Evolutionary conservation across 495 filamentous ascomycete species (phyloP), one percentile per base, ranked within the genome.

Genomic region (Penicillium flavigenum): DNA sequence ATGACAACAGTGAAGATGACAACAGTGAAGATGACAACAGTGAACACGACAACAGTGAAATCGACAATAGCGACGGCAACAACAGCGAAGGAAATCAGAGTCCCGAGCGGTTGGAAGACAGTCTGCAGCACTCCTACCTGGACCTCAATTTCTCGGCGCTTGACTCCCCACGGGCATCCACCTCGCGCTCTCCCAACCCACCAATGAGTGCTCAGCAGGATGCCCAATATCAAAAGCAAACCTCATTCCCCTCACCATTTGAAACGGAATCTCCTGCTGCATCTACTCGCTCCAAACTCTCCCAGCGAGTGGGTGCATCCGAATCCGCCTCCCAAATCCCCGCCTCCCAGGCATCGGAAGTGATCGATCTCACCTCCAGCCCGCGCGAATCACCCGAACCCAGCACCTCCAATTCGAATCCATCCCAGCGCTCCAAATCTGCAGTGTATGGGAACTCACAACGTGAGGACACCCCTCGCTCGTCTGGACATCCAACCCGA

Each of bases 331-430:
- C 59, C 4, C 65, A 62, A 27, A 48, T 45, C 31, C 56, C 51
- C 5, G 39, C 51, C 20, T 68, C 71, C 2, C 67, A 72, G 51
- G 51, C 44, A 10, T 72, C 70, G 3, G 63, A 62, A 24, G 47
- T 79, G 17, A 63, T 82, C 10, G 79, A 81, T 49, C 61, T 81
- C 22, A 81, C 79, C 0, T 72, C 72, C 20, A 77, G 73, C 47
- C 75, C 79, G 22, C 54, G 58, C 3, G 61, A 61, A 2, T 69
- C 69, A n/a, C 66, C 70, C 1, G 63, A 53, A 0, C 64, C 65
- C 1, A 68, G 67, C 51, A 60, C 70, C 10, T 60, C 32, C n/a
- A 44, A 9, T 9, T 20, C 4, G 11, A 36, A 31, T 0, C 29
- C 38, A 16, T 52, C 48, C 6, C 48, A 43, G 26, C 27, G 31